phyloP scores from a whole-genome alignment of 768 basidiomycete species.

The Clitopilus passeckerianus region DNA sequence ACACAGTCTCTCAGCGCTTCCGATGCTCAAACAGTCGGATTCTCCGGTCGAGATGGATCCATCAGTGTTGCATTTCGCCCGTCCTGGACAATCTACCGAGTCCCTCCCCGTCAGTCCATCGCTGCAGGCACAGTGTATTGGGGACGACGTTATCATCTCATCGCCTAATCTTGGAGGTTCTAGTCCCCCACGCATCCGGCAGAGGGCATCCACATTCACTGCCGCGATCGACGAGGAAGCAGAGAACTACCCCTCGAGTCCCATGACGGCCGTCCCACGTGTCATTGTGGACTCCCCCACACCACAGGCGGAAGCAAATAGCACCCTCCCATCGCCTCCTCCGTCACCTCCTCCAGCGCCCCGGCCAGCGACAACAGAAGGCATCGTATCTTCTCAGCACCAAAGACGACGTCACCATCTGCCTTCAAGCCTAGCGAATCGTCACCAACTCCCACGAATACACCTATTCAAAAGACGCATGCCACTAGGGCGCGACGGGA shows the following conservation, averaged over 20 bases:
- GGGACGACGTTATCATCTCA: slow-evolving; percentile 7
- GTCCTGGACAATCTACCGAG: slow-evolving; percentile 76
- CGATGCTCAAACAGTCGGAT: slow-evolving; percentile 14
- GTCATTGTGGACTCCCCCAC: slow-evolving; percentile 3
- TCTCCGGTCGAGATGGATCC: slow-evolving; percentile 55
- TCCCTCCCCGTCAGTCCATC: slow-evolving; percentile 38
- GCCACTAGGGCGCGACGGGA: slow-evolving; percentile 23
- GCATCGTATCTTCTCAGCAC: neutral
- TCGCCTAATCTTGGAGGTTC: slow-evolving; percentile 26
- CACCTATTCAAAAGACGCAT: neutral
- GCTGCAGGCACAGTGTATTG: slow-evolving; percentile 12
- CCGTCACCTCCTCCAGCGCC: slow-evolving; percentile 1
- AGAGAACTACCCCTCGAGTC: neutral
- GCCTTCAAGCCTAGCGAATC: neutral
- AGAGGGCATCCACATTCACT: slow-evolving; percentile 9
- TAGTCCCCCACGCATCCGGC: slow-evolving; percentile 7
- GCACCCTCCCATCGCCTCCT: neutral
- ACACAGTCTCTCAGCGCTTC: slow-evolving; percentile 33
- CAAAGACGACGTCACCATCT: neutral
- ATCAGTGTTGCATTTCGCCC: slow-evolving; percentile 69
- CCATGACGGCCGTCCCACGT: slow-evolving; percentile 8
- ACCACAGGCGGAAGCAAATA: neutral
- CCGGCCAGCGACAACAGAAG: neutral
- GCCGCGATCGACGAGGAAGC: slow-evolving; percentile 7
- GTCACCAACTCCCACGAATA: neutral